Conservation (phyloP, 257 asterid species). For the Fraxinus americana region DNA sequence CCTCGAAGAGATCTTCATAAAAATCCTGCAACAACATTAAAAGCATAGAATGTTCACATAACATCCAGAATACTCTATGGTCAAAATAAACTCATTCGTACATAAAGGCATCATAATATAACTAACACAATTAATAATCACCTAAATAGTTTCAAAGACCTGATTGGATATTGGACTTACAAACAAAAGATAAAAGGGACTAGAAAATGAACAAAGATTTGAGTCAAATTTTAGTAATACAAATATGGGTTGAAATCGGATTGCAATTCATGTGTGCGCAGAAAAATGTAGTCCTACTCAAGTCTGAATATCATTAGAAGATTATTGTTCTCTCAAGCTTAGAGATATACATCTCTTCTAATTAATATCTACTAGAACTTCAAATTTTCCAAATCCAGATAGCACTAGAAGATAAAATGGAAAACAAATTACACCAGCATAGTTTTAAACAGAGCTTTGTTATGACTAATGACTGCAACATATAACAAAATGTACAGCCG, state of each 20-base stretch:
- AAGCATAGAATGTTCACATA: background rate
- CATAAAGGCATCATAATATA: background rate
- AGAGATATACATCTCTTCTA: background rate
- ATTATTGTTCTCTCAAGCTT: background rate
- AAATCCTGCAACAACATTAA: conserved; percentile 62
- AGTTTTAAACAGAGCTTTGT: background rate
- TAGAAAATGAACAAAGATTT: background rate
- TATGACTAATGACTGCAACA: background rate
- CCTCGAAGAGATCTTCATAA: conserved; percentile 93
- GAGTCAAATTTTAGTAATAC: background rate
- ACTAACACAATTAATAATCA: background rate
- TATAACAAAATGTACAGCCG: background rate
- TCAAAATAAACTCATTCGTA: background rate
- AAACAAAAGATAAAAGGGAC: background rate
- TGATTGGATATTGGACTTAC: background rate
- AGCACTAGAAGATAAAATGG: background rate
- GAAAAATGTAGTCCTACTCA: background rate
- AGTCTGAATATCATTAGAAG: background rate
- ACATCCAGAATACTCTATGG: background rate
- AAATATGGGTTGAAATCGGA: background rate
- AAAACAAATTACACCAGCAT: background rate
- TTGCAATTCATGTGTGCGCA: background rate
- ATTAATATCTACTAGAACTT: background rate
- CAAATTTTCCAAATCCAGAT: background rate
- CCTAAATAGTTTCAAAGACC: background rate